A percentile compares a stretch with the other conserved stretches of the same genome.
Evolutionary conservation across 345 rosid species (phyloP).

Genomic region (Stellera chamaejasme): DNA sequence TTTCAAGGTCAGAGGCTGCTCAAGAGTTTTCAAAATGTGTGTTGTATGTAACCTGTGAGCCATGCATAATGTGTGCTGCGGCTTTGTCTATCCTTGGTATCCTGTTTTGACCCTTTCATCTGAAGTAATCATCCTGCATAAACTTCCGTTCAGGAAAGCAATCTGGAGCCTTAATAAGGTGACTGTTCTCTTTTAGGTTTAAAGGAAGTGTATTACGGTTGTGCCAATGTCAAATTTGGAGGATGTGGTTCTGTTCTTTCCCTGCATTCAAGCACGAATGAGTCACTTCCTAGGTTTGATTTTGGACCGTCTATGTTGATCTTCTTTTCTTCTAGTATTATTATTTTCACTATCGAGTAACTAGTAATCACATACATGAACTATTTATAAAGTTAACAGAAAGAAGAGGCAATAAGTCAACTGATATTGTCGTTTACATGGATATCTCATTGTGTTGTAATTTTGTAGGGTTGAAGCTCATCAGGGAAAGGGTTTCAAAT

Average conservation of each 20-base stretch:
- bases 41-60: conserved; percentile 88
- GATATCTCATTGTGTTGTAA: too few relatives aligned
- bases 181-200: conserved; percentile 26
- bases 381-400: too few relatives aligned
- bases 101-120: background rate
- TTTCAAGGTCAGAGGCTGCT: conserved; percentile 46
- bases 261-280: conserved; percentile 33
- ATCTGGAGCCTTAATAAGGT: conserved; percentile 1
- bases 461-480: too few relatives aligned
- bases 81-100: conserved; percentile 74
- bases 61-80: conserved; percentile 91
- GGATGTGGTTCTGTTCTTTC: conserved; percentile 81
- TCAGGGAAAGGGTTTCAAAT: too few relatives aligned
- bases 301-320: conserved; percentile 1
- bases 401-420: too few relatives aligned
- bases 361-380: too few relatives aligned
- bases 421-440: too few relatives aligned
- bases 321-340: too few relatives aligned
- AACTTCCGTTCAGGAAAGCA: background rate
- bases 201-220: conserved; percentile 66
- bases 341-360: too few relatives aligned
- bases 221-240: conserved; percentile 80
- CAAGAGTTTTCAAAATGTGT: conserved; percentile 49
- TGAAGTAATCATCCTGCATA: background rate
- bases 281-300: conserved; percentile 20